Base-by-base conservation (phyloP, 495 filamentous ascomycete genomes). In the Corynascus novoguineensis region DNA sequence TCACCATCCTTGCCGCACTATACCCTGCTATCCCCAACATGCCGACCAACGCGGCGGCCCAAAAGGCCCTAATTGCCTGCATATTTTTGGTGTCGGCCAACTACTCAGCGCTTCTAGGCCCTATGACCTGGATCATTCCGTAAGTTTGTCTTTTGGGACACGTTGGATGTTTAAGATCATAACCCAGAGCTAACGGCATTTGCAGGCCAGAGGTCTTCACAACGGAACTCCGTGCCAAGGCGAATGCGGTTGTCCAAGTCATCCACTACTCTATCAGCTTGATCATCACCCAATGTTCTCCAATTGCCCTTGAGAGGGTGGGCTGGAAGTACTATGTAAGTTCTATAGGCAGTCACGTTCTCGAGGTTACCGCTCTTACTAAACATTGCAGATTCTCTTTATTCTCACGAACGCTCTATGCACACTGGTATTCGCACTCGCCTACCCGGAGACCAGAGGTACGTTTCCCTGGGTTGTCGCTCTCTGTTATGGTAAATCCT, bases 71-170 rank as follows among this genome's bases (percentile, higher is more conserved):
- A 22, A 81, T 79, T 45, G 78, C 82, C 24, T 77, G 77, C 58
- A 80, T 84, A 69, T 80, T 81, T 60, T 75, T 81, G 37, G 74
- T 83, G 29, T 84, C 82, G 41, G 76, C 75, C 4, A 65, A 83
- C 45, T 85, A 78, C 60, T 82, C 75, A 52, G 81, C 79, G 25
- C 68, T 73, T 32, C 63, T 81, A 19, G 80, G 78, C 2, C 71
- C 79, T 28, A 79, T 81, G 59, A 79, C 78, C 8, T 82, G 79
- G 75, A 73, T 81, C 48, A 81, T 82, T 51, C 76, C 70, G 62
- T 71, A 24, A 19, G 63, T 63, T 35, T 10, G 5, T 15, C 29
- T 15, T 19, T 34, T n/a, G 27, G 22, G 47, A 32, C 5, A 4
- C 21, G 17, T 24, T 22, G 19, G n/a, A n/a, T 21, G n/a, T 48